Conservation (phyloP, 805 yeast species). For the Suhomyces prunicola region DNA sequence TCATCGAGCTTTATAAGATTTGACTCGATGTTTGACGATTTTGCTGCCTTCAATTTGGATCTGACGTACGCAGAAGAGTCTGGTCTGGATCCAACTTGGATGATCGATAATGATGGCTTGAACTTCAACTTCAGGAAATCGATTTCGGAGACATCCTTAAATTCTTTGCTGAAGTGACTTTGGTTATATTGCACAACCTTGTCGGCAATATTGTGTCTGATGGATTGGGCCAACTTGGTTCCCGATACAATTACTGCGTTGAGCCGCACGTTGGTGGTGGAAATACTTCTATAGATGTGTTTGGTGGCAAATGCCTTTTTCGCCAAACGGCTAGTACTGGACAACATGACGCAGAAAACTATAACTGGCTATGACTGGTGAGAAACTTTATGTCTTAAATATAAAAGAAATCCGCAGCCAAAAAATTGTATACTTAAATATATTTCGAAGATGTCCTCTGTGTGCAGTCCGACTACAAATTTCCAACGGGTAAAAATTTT, state of each 20-base stretch:
- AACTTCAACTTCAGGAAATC: slow-evolving; percentile 42
- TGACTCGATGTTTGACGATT: slow-evolving; percentile 74
- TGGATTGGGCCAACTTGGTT: slow-evolving; percentile 37
- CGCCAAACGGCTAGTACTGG: slow-evolving; percentile 7
- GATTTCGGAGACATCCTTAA: slow-evolving; percentile 13
- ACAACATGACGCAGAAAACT: background rate
- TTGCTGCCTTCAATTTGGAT: slow-evolving; percentile 88
- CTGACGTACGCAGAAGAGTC: slow-evolving; percentile 90
- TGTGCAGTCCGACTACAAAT: background rate
- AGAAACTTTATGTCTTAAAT: background rate
- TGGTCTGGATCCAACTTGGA: slow-evolving; percentile 88
- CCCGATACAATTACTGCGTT: slow-evolving; percentile 43
- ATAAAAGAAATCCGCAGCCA: background rate
- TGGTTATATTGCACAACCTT: slow-evolving; percentile 38
- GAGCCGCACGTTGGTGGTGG: slow-evolving; percentile 6
- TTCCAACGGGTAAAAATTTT: slow-evolving; percentile 1
- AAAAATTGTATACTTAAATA: background rate
- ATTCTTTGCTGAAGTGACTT: slow-evolving; percentile 20
- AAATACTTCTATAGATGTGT: background rate
- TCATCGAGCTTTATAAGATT: slow-evolving; percentile 63
- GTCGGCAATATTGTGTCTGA: slow-evolving; percentile 36
- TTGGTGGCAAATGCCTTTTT: slow-evolving; percentile 5
- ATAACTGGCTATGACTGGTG: background rate
- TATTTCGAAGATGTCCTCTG: background rate
- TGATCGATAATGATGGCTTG: slow-evolving; percentile 72